A percentile compares a stretch with the other conserved stretches of the same genome.
Evolutionary conservation across 352 stramenopile species (phyloP).

Genomic region (Halophytophthora polymorphica): DNA sequence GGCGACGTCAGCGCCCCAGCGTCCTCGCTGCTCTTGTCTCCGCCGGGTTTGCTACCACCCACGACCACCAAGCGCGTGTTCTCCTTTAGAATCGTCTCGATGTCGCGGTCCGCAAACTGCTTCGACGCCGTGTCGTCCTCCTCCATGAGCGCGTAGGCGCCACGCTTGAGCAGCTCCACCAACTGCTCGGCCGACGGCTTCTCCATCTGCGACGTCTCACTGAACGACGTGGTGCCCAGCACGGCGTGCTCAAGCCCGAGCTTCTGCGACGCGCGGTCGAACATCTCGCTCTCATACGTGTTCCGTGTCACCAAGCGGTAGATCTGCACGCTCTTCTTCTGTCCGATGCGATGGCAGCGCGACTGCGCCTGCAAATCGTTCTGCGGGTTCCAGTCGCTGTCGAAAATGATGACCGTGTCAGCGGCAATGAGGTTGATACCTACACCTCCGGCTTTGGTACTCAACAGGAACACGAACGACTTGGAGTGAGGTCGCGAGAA

Average conservation of each 20-base stretch:
- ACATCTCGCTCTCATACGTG: slow-evolving; percentile 99
- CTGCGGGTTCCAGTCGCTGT: slow-evolving; percentile 99
- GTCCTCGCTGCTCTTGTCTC: slow-evolving; percentile 28
- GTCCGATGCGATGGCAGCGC: slow-evolving; percentile 97
- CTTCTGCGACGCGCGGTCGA: slow-evolving; percentile 97
- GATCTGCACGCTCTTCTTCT: slow-evolving; percentile 98
- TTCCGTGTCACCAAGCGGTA: slow-evolving; percentile 98
- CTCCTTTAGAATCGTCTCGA: slow-evolving; percentile 94
- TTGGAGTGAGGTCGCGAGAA: slow-evolving; percentile 95
- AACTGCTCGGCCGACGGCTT: slow-evolving; percentile 91
- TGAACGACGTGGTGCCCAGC: slow-evolving; percentile 92
- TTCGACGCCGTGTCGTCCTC: slow-evolving; percentile 94
- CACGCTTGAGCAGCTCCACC: slow-evolving; percentile 96
- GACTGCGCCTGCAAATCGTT: slow-evolving; percentile 87
- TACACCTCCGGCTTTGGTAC: slow-evolving; percentile 97
- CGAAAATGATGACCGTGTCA: slow-evolving; percentile 99
- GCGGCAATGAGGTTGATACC: slow-evolving; percentile 98
- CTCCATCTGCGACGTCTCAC: slow-evolving; percentile 85
- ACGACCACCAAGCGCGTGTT: slow-evolving; percentile 79
- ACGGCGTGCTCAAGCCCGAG: slow-evolving; percentile 98
- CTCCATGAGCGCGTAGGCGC: slow-evolving; percentile 98
- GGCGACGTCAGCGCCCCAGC: slow-evolving; percentile 17
- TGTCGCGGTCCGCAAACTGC: slow-evolving; percentile 94
- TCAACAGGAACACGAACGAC: slow-evolving; percentile 98
- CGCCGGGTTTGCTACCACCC: slow-evolving; percentile 25